These are phyloP conservation scores for Cytauxzoon felis DNA, from an alignment of 169 alveolate genomes.

Conservation along the genomic window DNA sequence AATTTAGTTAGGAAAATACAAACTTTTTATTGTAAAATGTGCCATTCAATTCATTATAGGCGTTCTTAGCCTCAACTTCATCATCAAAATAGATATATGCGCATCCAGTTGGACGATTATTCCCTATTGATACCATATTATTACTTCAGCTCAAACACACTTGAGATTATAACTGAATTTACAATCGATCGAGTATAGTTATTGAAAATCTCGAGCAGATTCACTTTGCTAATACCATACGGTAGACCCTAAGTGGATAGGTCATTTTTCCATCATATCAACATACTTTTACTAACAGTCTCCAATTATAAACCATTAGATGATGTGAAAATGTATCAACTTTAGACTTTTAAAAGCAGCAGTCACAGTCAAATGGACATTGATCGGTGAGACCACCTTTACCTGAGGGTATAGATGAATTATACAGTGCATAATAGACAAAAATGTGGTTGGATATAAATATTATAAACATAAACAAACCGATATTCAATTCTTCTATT, in stretches of 20 bases:
- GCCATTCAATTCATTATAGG: constrained; percentile 24
- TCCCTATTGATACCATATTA: constrained; percentile 13
- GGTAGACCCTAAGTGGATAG: constrained; percentile 54
- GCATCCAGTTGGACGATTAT: constrained; percentile 30
- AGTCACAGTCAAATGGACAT: constrained; percentile 74
- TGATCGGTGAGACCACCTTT: constrained; percentile 73
- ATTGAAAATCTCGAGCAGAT: background rate
- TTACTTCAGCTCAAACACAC: constrained; percentile 7
- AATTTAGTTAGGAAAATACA: background rate
- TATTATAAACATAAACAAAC: constrained; percentile 22
- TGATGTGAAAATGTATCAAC: background rate
- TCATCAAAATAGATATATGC: constrained; percentile 41
- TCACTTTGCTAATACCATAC: constrained; percentile 40
- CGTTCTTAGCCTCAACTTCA: constrained; percentile 49
- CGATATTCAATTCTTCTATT: constrained; percentile 72
- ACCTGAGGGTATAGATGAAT: constrained; percentile 30
- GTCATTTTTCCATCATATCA: background rate
- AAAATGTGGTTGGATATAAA: background rate
- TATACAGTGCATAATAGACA: background rate
- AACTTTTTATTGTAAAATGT: constrained; percentile 32
- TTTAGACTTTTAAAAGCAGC: constrained; percentile 62
- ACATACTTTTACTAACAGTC: constrained; percentile 39
- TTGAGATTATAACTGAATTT: constrained; percentile 18
- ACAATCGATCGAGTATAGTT: constrained; percentile 9
- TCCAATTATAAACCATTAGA: constrained; percentile 29